Percentiles rank a stretch among this genome's conserved stretches.
These are phyloP conservation scores for Rasamsonia emersonii DNA, from an alignment of 2,329 filamentous ascomycete species.

Conservation along the genomic window DNA sequence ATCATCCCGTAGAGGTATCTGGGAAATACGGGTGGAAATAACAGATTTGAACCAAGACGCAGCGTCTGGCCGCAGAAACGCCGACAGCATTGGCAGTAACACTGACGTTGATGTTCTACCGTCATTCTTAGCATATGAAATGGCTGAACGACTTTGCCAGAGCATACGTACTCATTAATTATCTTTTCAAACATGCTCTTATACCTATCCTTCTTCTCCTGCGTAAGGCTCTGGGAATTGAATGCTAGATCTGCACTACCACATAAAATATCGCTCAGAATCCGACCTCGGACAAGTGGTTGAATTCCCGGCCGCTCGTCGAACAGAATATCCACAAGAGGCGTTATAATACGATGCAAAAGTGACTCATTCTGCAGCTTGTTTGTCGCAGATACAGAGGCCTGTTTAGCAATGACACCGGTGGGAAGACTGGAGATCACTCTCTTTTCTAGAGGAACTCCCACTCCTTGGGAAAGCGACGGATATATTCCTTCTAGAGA, in stretches of 20 bases:
- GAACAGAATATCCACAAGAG: conserved; percentile 22
- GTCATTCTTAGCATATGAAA: conserved; percentile 10
- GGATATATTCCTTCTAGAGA: conserved; percentile 39
- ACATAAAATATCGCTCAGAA: conserved; percentile 34
- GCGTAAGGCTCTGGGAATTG: conserved; percentile 20
- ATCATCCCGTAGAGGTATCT: conserved; percentile 29
- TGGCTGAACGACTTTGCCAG: not conserved
- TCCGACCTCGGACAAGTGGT: conserved; percentile 28
- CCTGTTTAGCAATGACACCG: conserved; percentile 33
- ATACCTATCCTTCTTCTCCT: conserved; percentile 13
- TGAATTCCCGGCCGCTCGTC: conserved; percentile 29
- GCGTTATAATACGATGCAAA: conserved; percentile 21
- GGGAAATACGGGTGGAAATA: conserved; percentile 30
- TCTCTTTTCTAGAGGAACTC: conserved; percentile 35
- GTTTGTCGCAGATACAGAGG: conserved; percentile 10
- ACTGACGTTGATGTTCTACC: conserved; percentile 27
- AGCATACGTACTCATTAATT: conserved; percentile 25
- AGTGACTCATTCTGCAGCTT: conserved; percentile 21
- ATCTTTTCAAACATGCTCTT: conserved; percentile 18
- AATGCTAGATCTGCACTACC: conserved; percentile 30
- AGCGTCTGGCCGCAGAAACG: conserved; percentile 28
- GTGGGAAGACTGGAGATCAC: conserved; percentile 35
- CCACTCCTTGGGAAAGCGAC: conserved; percentile 33
- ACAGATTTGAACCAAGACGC: conserved; percentile 30
- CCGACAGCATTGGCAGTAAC: conserved; percentile 28